A percentile compares a stretch with the other conserved stretches of the same genome.
phyloP scores from a whole-genome alignment of 164 flowering plant species.

The Liriodendron chinense region DNA sequence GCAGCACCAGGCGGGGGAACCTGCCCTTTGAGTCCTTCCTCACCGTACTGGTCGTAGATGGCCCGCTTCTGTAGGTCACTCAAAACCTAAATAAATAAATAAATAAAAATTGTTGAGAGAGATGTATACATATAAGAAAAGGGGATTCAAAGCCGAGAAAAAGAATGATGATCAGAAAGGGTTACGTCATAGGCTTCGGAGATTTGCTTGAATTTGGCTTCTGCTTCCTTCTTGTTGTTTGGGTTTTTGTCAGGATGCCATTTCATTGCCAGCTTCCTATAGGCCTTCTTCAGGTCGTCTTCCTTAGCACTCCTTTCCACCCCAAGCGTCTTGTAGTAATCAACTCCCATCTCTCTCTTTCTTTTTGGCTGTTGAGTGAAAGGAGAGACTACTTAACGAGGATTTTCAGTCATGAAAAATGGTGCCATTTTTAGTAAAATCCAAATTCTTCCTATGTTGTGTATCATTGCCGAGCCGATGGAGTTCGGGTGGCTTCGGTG shows the following conservation, averaged over 20 bases:
- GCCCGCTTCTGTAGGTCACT: conserved; percentile 88
- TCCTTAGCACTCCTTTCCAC: conserved; percentile 75
- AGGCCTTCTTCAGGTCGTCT: conserved; percentile 89
- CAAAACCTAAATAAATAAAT: conserved; percentile 44
- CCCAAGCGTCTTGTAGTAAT: conserved; percentile 78
- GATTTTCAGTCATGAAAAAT: too few species aligned
- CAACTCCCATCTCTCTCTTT: conserved; percentile 59
- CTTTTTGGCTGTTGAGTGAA: not conserved
- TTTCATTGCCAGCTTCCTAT: conserved; percentile 90
- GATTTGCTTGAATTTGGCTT: conserved; percentile 89
- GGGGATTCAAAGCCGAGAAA: not conserved
- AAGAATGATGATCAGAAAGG: not conserved
- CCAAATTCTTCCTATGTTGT: too few species aligned
- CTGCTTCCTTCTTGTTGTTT: conserved; percentile 81
- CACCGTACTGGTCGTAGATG: conserved; percentile 87
- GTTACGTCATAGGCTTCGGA: conserved; percentile 92
- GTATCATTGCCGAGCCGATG: too few species aligned
- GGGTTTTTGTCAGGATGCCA: conserved; percentile 98
- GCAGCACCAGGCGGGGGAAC: conserved; percentile 66
- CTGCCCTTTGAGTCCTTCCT: conserved; percentile 81
- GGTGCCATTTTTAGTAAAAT: too few species aligned
- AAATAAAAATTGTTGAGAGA: not conserved
- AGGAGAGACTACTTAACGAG: too few species aligned
- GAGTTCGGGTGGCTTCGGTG: too few species aligned
- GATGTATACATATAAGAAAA: not conserved